These are phyloP conservation scores for Kazachstania psychrophila DNA, from an alignment of 805 yeast genomes.

Conservation along the genomic window DNA sequence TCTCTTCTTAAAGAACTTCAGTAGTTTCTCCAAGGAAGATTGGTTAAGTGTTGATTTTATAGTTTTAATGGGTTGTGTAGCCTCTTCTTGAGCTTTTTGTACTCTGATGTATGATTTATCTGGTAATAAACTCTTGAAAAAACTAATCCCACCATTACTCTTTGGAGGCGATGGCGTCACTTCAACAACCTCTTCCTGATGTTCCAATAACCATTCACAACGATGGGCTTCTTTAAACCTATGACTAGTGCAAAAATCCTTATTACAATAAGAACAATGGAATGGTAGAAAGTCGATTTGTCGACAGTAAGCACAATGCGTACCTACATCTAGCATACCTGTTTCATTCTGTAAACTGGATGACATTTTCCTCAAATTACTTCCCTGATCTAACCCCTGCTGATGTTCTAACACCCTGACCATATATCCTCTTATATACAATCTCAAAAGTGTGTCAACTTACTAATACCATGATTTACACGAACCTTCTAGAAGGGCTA, in stretches of 20 bases:
- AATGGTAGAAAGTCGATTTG: constrained; percentile 29
- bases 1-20: constrained; percentile 18
- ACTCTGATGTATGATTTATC: constrained; percentile 23
- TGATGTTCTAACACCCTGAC: too few relatives aligned
- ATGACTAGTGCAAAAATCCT: constrained; percentile 26
- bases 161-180: too few relatives aligned
- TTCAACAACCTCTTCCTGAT: too few relatives aligned
- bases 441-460: too few relatives aligned
- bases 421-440: too few relatives aligned
- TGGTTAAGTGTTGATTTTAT: constrained; percentile 11
- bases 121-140: constrained; percentile 24
- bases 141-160: constrained; percentile 14
- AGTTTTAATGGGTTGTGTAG: too few relatives aligned
- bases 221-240: constrained; percentile 23
- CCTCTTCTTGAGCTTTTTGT: constrained; percentile 1
- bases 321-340: constrained; percentile 32
- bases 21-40: constrained; percentile 20
- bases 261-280: constrained; percentile 23
- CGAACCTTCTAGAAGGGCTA: too few relatives aligned
- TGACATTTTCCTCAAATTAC: too few relatives aligned
- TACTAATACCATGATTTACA: too few relatives aligned
- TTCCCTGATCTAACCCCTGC: too few relatives aligned
- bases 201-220: constrained; percentile 16
- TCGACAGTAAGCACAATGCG: constrained; percentile 27
- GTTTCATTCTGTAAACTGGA: constrained; percentile 18